These are phyloP conservation scores for Syzygium grande DNA, from an alignment of 345 rosid genomes.

Conservation along the genomic window DNA sequence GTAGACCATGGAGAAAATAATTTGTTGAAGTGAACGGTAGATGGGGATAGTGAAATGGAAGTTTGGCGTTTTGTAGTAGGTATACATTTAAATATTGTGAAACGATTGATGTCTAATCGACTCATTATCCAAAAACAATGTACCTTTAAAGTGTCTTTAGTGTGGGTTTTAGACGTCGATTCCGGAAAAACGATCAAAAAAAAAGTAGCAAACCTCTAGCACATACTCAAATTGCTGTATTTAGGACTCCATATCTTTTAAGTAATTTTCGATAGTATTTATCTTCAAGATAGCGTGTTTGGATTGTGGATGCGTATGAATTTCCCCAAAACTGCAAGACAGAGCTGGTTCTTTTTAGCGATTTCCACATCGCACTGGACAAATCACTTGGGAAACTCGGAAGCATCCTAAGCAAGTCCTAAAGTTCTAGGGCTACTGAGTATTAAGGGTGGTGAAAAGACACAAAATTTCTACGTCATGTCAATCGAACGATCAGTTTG, in stretches of 20 bases:
- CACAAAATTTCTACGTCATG: no score
- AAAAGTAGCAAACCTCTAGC: no score
- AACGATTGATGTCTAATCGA: no score
- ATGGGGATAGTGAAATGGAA: neutral
- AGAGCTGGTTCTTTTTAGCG: conserved; percentile 33
- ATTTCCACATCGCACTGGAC: conserved; percentile 54
- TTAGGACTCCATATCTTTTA: neutral
- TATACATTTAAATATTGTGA: no score
- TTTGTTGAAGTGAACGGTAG: neutral
- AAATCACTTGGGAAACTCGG: conserved; percentile 76
- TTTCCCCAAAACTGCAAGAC: conserved; percentile 3
- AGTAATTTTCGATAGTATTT: neutral
- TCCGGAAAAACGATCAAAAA: no score
- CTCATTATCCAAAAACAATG: no score
- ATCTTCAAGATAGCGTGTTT: neutral
- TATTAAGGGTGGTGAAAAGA: no score
- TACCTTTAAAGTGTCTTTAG: no score
- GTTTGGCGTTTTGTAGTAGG: neutral
- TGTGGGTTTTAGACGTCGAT: no score
- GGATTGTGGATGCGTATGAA: neutral
- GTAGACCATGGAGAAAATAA: neutral
- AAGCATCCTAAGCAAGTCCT: conserved; percentile 81
- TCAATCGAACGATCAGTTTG: no score
- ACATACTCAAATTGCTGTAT: no score
- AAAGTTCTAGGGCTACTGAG: neutral